These are phyloP conservation scores for Erucastrum elatum DNA, from an alignment of 345 rosid species.

Conservation along the genomic window DNA sequence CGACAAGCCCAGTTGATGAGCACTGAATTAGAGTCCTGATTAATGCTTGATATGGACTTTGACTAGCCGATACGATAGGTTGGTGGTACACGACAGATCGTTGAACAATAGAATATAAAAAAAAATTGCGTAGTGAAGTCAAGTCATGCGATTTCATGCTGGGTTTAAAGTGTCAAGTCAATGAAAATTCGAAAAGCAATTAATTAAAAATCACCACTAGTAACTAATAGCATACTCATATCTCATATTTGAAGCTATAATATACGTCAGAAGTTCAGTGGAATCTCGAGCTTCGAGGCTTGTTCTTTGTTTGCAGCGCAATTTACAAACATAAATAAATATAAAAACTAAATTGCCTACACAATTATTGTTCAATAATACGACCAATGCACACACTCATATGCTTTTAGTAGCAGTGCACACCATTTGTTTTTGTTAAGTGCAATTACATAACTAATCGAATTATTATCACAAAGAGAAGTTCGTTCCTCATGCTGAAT, in stretches of 20 bases:
- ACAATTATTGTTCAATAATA: slow-evolving; percentile 30
- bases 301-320: slow-evolving; percentile 21
- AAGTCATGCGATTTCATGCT: neutral
- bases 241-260: slow-evolving; percentile 11
- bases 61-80: neutral
- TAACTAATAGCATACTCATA: neutral
- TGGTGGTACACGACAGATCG: neutral
- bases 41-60: neutral
- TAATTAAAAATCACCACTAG: neutral
- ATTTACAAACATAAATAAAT: neutral
- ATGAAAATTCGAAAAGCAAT: neutral
- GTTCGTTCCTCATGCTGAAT: slow-evolving; percentile 1
- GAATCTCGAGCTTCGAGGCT: slow-evolving; percentile 35
- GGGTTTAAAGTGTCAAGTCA: neutral
- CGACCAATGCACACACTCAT: slow-evolving; percentile 23
- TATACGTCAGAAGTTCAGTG: slow-evolving; percentile 23
- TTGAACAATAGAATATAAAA: neutral
- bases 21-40: neutral
- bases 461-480: neutral
- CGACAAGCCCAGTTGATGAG: neutral
- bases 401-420: neutral
- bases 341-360: neutral
- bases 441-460: slow-evolving; percentile 2
- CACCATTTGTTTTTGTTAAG: neutral
- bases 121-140: neutral